Evolutionary conservation across 371 early-diverging fungal species (phyloP).

Genomic region (Neoconidiobolus thromboides): DNA sequence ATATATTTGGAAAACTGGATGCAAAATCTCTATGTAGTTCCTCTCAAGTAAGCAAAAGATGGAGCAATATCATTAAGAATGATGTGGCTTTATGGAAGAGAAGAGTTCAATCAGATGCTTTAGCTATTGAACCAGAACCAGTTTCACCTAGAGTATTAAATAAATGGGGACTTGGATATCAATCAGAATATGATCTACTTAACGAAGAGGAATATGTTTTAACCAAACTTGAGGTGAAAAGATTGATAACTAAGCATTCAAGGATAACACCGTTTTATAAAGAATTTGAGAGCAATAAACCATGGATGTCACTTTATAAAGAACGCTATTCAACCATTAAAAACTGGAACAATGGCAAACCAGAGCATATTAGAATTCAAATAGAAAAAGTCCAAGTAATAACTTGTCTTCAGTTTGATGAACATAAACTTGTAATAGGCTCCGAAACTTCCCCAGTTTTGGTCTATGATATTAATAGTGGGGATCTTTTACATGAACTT

Average conservation of each 20-base stretch:
- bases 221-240: slow-evolving; percentile 11
- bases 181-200: slow-evolving; percentile 11
- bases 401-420: slow-evolving; percentile 88
- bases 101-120: slow-evolving; percentile 28
- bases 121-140: slow-evolving; percentile 31
- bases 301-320: slow-evolving; percentile 28
- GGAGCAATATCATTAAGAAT: slow-evolving; percentile 56
- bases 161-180: slow-evolving; percentile 19
- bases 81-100: slow-evolving; percentile 36
- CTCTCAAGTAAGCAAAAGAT: slow-evolving; percentile 45
- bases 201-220: slow-evolving; percentile 12
- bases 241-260: slow-evolving; percentile 6
- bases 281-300: too few relatives aligned
- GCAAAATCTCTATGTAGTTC: slow-evolving; percentile 51
- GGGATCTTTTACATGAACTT: slow-evolving; percentile 39
- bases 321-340: slow-evolving; percentile 49
- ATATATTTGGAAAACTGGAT: slow-evolving; percentile 63
- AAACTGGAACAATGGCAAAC: slow-evolving; percentile 63
- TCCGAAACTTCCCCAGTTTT: slow-evolving; percentile 74
- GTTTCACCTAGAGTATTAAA: slow-evolving; percentile 18
- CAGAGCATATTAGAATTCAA: slow-evolving; percentile 47
- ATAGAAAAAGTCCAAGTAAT: slow-evolving; percentile 71
- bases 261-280: too few relatives aligned
- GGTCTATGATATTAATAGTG: slow-evolving; percentile 69
- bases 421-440: slow-evolving; percentile 77